Percentiles rank a stretch among this genome's conserved stretches.
Conservation (phyloP, 768 basidiomycete genomes). For the Crassisporium funariophilum region DNA sequence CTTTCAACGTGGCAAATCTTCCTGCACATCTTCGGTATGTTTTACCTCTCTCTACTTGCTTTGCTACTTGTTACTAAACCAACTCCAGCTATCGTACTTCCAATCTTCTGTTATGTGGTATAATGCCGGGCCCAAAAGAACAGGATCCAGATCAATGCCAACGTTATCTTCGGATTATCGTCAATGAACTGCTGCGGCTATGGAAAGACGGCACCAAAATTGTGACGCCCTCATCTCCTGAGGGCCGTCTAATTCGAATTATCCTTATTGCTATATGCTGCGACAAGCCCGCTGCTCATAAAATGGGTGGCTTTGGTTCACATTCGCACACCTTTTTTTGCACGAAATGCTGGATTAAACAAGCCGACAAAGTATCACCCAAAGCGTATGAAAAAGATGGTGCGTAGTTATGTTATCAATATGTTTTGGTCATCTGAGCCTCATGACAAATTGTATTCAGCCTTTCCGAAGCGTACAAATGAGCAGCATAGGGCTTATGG, state of each 20-base stretch:
- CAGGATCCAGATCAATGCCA: constrained; percentile 30
- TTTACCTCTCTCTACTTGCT: not conserved
- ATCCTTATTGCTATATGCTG: constrained; percentile 35
- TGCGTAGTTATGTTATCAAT: not conserved
- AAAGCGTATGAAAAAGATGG: constrained; percentile 20
- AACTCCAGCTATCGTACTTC: constrained; percentile 22
- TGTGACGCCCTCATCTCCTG: constrained; percentile 22
- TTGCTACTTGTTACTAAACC: not conserved
- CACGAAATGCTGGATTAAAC: constrained; percentile 35
- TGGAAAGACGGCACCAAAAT: constrained; percentile 9
- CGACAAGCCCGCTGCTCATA: constrained; percentile 41
- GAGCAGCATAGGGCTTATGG: not conserved
- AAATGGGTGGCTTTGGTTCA: constrained; percentile 25
- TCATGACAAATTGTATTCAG: not conserved
- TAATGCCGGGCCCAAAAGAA: constrained; percentile 23
- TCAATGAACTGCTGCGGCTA: constrained; percentile 25
- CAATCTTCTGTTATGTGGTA: constrained; percentile 12
- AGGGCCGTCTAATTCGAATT: constrained; percentile 32
- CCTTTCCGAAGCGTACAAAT: not conserved
- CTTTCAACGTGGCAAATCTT: constrained; percentile 33
- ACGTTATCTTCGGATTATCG: constrained; percentile 21
- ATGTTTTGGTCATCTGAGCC: no score
- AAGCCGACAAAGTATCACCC: constrained; percentile 20
- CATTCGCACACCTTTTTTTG: constrained; percentile 36
- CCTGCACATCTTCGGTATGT: constrained; percentile 21